Base-by-base conservation (phyloP, 2,329 filamentous ascomycete species). In the Escovopsis weberi region DNA sequence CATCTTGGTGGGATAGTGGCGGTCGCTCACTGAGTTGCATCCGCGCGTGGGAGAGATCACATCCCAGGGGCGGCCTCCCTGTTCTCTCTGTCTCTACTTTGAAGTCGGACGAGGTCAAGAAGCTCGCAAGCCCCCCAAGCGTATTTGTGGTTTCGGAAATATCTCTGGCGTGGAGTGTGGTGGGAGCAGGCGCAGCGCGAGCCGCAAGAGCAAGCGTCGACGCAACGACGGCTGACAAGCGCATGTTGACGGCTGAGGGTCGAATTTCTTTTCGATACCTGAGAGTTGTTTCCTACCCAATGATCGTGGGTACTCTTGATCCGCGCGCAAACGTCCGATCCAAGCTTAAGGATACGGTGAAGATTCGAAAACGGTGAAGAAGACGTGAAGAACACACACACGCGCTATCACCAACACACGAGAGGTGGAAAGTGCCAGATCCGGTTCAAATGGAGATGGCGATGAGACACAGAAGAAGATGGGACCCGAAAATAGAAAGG, bases 91-190 rank as follows among this genome's bases (percentile, higher is more conserved):
- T 58, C 52, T 72, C 64, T 37, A 75, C 66, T 57, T 76, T 79
- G 43, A 59, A 47, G 26, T 74, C 74, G 46, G 80, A 56, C 50
- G 74, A 58, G 55, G 74, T 73, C 63, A 80, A 80, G 62, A 79
- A 80, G 35, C 68, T 65, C 26, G 75, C 72, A 41, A 80, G 55
- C n/a, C 66, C 59, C 12, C 66, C 60, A 44, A 71, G 51, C 18
- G 62, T 62, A 37, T 60, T 61, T 35, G 51, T 50, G 19, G 67
- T 59, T 38, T 62, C 56, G 43, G 57, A 56, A 19, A 56, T 43
- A 30, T 65, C 54, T 43, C 61, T 55, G 50, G 61, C 47, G 48
- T 65, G 65, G 38, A 58, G 43, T 37, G 49, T 43, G 19, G 60
- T 56, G 48, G 69, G 53, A 10, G 61, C 54, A 9, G 71, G 72